Percentiles rank a stretch among this genome's conserved stretches.
These are phyloP conservation scores for Alternaria longipes DNA, from an alignment of 2,329 filamentous ascomycete species.

Conservation along the genomic window DNA sequence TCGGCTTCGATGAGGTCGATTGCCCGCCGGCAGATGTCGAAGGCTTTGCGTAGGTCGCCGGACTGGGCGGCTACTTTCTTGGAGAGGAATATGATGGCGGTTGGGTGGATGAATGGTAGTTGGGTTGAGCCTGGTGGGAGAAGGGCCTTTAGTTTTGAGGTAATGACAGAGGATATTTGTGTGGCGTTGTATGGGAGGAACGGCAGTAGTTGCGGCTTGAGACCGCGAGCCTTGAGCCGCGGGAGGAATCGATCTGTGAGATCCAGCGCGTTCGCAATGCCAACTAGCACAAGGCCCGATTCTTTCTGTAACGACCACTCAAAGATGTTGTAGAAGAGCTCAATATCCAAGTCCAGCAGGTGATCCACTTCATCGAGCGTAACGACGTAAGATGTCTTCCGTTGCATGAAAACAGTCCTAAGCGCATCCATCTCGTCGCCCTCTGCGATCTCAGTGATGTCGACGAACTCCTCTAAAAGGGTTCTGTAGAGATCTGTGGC, in stretches of 20 bases:
- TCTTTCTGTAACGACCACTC: constrained; percentile 89
- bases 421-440: constrained; percentile 73
- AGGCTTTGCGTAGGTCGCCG: constrained; percentile 92
- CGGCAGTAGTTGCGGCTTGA: constrained; percentile 88
- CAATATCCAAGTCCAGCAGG: constrained; percentile 85
- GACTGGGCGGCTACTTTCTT: constrained; percentile 95
- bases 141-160: constrained; percentile 79
- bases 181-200: constrained; percentile 90
- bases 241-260: constrained; percentile 94
- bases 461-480: constrained; percentile 73
- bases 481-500: constrained; percentile 85
- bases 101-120: constrained; percentile 90
- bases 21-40: constrained; percentile 89
- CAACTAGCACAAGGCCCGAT: constrained; percentile 83
- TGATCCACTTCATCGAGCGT: constrained; percentile 96
- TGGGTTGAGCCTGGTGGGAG: constrained; percentile 68
- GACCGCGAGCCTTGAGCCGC: constrained; percentile 87
- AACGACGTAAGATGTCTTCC: constrained; percentile 74
- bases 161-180: constrained; percentile 90
- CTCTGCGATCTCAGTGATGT: constrained; percentile 68
- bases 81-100: constrained; percentile 91
- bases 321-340: constrained; percentile 92
- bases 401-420: constrained; percentile 74
- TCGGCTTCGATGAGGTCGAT: constrained; percentile 90
- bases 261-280: constrained; percentile 95